Evolutionary conservation across 768 basidiomycete genomes (phyloP).

Genomic region (Boletus tylopilopsis): DNA sequence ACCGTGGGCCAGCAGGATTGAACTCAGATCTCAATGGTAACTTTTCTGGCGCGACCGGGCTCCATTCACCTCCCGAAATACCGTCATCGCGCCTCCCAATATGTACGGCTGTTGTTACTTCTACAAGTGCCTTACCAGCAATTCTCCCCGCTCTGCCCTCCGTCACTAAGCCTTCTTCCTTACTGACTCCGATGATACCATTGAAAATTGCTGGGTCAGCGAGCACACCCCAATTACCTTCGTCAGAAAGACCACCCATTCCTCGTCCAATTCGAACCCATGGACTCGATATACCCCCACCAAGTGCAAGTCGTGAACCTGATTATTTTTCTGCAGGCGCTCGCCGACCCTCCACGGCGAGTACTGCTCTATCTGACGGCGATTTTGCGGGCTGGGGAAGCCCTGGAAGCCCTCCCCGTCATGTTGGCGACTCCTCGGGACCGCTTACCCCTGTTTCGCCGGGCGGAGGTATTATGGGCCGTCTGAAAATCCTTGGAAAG

Average conservation of each 20-base stretch:
- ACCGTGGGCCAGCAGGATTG: slow-evolving; percentile 20
- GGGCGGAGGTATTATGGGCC: slow-evolving; percentile 65
- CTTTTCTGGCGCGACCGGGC: slow-evolving; percentile 15
- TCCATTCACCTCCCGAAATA: slow-evolving; percentile 29
- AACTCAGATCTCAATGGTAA: slow-evolving; percentile 28
- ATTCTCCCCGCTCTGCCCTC: slow-evolving; percentile 47
- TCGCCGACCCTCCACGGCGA: slow-evolving; percentile 44
- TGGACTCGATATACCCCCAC: slow-evolving; percentile 38
- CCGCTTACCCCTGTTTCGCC: slow-evolving; percentile 50
- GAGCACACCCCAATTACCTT: slow-evolving; percentile 45
- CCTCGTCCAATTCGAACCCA: slow-evolving; percentile 40
- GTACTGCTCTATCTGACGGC: slow-evolving; percentile 43
- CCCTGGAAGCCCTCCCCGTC: slow-evolving; percentile 35
- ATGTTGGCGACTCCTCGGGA: slow-evolving; percentile 28
- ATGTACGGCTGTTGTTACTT: slow-evolving; percentile 48
- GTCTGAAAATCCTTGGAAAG: slow-evolving; percentile 73
- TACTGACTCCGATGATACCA: slow-evolving; percentile 59
- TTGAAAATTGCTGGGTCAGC: slow-evolving; percentile 31
- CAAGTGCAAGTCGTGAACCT: slow-evolving; percentile 28
- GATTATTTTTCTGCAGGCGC: slow-evolving; percentile 55
- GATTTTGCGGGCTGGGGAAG: slow-evolving; percentile 44
- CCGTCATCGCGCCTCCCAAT: slow-evolving; percentile 26
- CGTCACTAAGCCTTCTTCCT: slow-evolving; percentile 46
- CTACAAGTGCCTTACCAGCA: slow-evolving; percentile 66
- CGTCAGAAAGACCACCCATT: slow-evolving; percentile 27